Evolutionary conservation across 495 filamentous ascomycete genomes (phyloP).

Genomic region (Parmelia sp.): DNA sequence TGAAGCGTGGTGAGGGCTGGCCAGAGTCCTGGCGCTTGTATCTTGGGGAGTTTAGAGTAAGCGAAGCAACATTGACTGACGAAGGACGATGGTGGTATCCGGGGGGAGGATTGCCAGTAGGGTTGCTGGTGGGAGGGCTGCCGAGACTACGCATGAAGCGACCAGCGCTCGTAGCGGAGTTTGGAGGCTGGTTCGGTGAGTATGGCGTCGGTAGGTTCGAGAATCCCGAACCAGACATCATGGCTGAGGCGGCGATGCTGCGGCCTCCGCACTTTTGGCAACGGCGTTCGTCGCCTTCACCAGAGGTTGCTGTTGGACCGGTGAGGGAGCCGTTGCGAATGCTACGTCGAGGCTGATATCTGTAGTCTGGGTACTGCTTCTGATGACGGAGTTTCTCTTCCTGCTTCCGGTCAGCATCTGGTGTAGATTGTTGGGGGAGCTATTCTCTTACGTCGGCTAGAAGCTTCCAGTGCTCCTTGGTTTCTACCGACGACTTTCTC

Average conservation of each 20-base stretch:
- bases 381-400: constrained; percentile 90
- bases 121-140: constrained; percentile 18
- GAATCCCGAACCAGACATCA: constrained; percentile 14
- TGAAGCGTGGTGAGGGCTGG: constrained; percentile 19
- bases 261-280: constrained; percentile 39
- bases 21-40: constrained; percentile 17
- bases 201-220: constrained; percentile 40
- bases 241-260: constrained; percentile 24
- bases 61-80: constrained; percentile 10
- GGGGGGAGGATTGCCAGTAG: neutral
- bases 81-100: constrained; percentile 12
- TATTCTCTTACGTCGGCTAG: constrained; percentile 63
- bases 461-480: constrained; percentile 80
- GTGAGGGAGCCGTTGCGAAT: constrained; percentile 39
- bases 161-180: constrained; percentile 17
- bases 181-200: constrained; percentile 16
- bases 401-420: constrained; percentile 32
- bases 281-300: constrained; percentile 38
- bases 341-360: constrained; percentile 83
- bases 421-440: neutral
- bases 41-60: constrained; percentile 9
- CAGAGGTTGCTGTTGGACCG: constrained; percentile 30
- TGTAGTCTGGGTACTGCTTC: constrained; percentile 85
- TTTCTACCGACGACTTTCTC: constrained; percentile 65
- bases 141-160: constrained; percentile 19